Base-by-base conservation (phyloP, 768 basidiomycete genomes). In the Flagelloscypha sp. region DNA sequence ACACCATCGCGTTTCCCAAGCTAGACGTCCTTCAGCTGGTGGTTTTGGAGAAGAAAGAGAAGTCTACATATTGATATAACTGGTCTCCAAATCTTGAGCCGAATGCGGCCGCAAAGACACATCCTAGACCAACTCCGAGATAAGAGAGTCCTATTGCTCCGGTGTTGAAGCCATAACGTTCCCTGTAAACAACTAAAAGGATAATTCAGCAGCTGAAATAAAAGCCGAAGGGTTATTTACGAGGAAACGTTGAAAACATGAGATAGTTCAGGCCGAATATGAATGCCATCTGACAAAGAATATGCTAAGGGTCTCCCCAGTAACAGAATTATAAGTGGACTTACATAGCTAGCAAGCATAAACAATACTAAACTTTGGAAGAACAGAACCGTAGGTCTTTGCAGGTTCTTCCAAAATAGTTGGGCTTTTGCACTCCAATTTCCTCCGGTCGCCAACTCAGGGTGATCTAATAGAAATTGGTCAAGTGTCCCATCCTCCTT, bases 401-500 rank as follows among this genome's bases (percentile, higher is more conserved):
- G n/a, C n/a, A n/a, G n/a, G n/a, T n/a, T n/a, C n/a, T n/a, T n/a
- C n/a, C n/a, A n/a, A n/a, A n/a, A n/a, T 34, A 73, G 61, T 6
- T 36, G 44, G 1, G 44, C 54, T 39, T 57, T 56, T 39, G 65
- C 64, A 13, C 59, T 48, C 31, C 59, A 36, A 40, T 61, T 63
- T 38, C 47, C 52, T 46, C 52, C 39, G 40, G 53, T 35, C 22
- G 46, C 35, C 6, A 62, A 48, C 32, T 53, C 48, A 3, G 58
- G 53, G 31, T n/a, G n/a, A n/a, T n/a, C n/a, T n/a, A n/a, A n/a
- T 5, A 44, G 47, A 1, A 56, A 56, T 43, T 65, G 68, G 47
- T 79, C 78, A 0, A 55, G 59, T 48, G 79, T 72, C 3, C 36
- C 52, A 6, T 55, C 39, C n/a, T n/a, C n/a, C n/a, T n/a, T n/a